Conservation (phyloP, 306 rosid species). For the Pyrus pyrifolia region DNA sequence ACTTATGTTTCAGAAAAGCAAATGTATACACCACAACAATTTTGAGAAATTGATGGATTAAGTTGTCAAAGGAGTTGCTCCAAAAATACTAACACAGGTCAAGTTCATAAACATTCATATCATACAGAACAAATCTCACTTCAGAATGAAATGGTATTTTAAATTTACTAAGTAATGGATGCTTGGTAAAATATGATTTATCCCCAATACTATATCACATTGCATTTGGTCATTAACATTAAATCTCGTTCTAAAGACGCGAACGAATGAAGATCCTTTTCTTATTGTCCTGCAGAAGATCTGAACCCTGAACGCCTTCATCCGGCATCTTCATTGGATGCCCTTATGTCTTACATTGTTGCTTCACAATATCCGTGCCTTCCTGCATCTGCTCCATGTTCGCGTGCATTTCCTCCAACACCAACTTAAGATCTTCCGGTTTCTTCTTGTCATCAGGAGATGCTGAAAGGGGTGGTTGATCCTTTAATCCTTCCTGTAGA, state of each 20-base stretch:
- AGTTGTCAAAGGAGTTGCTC: too few species aligned
- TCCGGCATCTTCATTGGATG: conserved; percentile 29
- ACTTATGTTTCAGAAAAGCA: too few species aligned
- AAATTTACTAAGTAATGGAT: not conserved
- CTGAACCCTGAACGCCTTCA: conserved; percentile 31
- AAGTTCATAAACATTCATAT: not conserved
- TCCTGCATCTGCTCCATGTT: conserved; percentile 39
- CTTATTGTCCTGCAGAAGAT: conserved; percentile 26
- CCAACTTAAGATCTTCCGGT: conserved; percentile 30
- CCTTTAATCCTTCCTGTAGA: conserved; percentile 32
- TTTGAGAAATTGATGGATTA: too few species aligned
- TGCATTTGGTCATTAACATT: not conserved
- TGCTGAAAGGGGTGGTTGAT: conserved; percentile 27
- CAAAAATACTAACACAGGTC: too few species aligned
- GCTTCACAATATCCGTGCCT: conserved; percentile 25
- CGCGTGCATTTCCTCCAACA: conserved; percentile 30
- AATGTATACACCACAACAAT: too few species aligned
- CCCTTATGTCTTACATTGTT: conserved; percentile 13
- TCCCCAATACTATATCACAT: not conserved
- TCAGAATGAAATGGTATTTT: not conserved
- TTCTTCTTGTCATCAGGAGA: conserved; percentile 28
- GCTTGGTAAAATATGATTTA: not conserved
- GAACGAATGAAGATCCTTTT: conserved; percentile 68
- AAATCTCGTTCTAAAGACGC: conserved; percentile 35
- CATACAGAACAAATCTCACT: not conserved